These are phyloP conservation scores for Ceratobasidium sp. DNA, from an alignment of 1,284 basidiomycete genomes.

Conservation along the genomic window DNA sequence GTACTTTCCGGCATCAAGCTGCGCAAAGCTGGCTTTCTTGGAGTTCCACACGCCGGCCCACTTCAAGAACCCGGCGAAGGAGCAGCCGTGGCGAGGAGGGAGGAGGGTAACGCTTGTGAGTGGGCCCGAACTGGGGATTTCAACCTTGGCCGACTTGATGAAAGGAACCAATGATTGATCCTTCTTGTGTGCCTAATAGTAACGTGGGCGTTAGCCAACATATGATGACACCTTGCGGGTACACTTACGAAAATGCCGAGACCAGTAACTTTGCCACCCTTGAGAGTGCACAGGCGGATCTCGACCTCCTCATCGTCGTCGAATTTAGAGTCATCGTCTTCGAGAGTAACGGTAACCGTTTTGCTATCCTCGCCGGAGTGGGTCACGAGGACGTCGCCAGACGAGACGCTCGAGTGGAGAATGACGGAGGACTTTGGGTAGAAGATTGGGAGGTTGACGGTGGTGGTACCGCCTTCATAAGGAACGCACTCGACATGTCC, in stretches of 20 bases:
- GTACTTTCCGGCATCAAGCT: not conserved
- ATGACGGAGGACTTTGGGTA: slow-evolving; percentile 12
- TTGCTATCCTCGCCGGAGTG: slow-evolving; percentile 4
- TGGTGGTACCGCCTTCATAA: slow-evolving; percentile 10
- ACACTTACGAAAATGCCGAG: slow-evolving; percentile 20
- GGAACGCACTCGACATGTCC: slow-evolving; percentile 27
- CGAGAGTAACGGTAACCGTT: slow-evolving; percentile 15
- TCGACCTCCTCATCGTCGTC: slow-evolving; percentile 5
- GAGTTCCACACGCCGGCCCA: slow-evolving; percentile 30
- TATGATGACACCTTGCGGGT: too few species aligned
- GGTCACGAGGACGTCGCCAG: slow-evolving; percentile 11
- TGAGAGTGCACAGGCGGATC: slow-evolving; percentile 24
- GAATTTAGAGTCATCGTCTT: not conserved
- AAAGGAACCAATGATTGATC: not conserved
- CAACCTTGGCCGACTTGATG: slow-evolving; percentile 31
- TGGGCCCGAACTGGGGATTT: not conserved
- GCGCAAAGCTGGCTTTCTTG: not conserved
- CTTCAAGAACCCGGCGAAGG: not conserved
- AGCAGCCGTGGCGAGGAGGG: slow-evolving; percentile 3
- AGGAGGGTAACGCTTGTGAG: slow-evolving; percentile 6
- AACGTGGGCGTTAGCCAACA: not conserved
- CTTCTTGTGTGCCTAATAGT: slow-evolving; percentile 3
- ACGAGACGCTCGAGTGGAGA: slow-evolving; percentile 15
- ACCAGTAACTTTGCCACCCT: slow-evolving; percentile 18
- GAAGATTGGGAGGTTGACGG: slow-evolving; percentile 10